Evolutionary conservation across 176 grass and related monocot species (phyloP).

Genomic region (Triticum turgidum): DNA sequence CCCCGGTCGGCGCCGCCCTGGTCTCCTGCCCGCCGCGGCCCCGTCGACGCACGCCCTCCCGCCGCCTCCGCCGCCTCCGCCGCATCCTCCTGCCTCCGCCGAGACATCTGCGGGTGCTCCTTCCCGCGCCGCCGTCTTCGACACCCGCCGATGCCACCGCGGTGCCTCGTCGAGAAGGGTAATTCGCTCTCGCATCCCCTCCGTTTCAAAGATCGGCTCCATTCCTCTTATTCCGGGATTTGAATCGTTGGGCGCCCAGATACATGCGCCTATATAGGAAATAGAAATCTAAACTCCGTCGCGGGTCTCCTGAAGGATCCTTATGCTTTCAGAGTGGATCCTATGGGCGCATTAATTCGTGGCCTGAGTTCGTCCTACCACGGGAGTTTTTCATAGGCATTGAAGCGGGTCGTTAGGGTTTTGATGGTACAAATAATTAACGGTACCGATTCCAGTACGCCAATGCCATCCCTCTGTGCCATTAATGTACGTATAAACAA

Average conservation of each 20-base stretch:
- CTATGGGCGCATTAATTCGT: not conserved
- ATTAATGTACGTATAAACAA: not conserved
- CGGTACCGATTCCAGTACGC: not conserved
- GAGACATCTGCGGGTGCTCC: not conserved
- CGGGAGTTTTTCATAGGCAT: not conserved
- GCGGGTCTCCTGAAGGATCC: not conserved
- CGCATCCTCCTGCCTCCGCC: not conserved
- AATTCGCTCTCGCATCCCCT: not conserved
- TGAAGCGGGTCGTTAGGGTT: conserved; percentile 40
- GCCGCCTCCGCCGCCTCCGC: not conserved
- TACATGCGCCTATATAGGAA: not conserved
- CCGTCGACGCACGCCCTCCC: not conserved
- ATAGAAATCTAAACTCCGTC: conserved; percentile 19
- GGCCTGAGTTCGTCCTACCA: not conserved
- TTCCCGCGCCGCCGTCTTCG: not conserved
- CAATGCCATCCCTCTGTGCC: conserved; percentile 9
- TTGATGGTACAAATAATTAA: conserved; percentile 9
- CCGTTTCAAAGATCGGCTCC: conserved; percentile 7
- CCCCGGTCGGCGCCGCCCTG: too few relatives aligned
- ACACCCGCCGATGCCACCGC: not conserved
- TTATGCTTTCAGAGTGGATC: not conserved
- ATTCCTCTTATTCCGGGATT: not conserved
- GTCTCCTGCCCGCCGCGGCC: not conserved
- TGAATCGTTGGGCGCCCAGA: conserved; percentile 13
- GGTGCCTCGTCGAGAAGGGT: conserved; percentile 4